Base-by-base conservation (phyloP, 2,329 filamentous ascomycete genomes). In the Phaeosphaeriaceae sp. region DNA sequence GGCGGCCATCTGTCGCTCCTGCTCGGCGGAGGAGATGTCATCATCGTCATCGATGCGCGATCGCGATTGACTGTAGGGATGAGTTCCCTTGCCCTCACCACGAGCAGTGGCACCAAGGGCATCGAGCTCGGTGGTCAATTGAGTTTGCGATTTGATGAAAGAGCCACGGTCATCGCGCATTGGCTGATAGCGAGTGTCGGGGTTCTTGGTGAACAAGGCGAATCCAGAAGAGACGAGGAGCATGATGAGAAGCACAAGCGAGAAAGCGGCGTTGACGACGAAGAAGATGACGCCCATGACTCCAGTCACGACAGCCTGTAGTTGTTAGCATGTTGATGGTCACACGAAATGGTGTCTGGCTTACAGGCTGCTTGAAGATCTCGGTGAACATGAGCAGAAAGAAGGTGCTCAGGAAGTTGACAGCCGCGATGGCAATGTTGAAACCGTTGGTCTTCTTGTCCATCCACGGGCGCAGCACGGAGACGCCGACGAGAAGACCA, bases 391-490 rank as follows among this genome's bases (percentile, higher is more conserved):
- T 87, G 55, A 98, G 83, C 33, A 97, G 82, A 82, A 96, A 96
- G 76, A 97, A 89, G 55, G 90, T 86, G 79, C 95, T 96, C 71
- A 97, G 77, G 78, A 97, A 96, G 83, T 97, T 97, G 79, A 97
- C 84, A 47, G 88, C 90, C 62, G 88, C 90, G 70, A 97, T 97
- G 60, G 92, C 87, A 72, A 98, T 97, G 81, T 97, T 97, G 85
- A 97, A 96, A 48, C 89, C 89, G 79, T 97, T 98, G 61, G 92
- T 97, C 82, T 93, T 94, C 87, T 97, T 97, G 84, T 97, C 94
- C 94, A 98, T 98, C 90, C 92, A 98, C 19, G 94, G 94, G 59
- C 92, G 89, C 66, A 97, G 81, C 53, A 96, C 89, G 59, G 88
- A 90, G 55, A 92, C 88, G 21, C 81, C 88, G 68, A 97, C 90